Percentiles rank a stretch among this genome's conserved stretches.
phyloP scores from a whole-genome alignment of 2,329 filamentous ascomycete species.

The Fonsecaea monophora region DNA sequence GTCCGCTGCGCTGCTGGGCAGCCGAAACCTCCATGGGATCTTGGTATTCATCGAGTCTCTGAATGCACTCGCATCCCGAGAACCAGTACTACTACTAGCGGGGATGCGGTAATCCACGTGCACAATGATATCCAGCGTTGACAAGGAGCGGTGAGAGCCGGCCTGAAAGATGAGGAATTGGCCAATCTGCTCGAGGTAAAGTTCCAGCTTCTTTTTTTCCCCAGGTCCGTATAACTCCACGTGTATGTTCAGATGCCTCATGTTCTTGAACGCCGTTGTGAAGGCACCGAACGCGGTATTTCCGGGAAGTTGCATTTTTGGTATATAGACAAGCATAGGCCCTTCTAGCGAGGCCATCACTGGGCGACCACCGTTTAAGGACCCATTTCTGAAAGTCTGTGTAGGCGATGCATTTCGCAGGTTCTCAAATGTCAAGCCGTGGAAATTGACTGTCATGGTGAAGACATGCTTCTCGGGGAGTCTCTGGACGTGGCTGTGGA shows the following conservation, averaged over 20 bases:
- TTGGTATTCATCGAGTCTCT: too few relatives aligned
- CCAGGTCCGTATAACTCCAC: neutral
- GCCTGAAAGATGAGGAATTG: neutral
- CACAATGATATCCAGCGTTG: neutral
- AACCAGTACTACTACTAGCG: neutral
- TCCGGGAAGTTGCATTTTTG: neutral
- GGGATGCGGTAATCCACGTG: neutral
- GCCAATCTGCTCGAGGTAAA: neutral
- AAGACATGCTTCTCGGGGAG: neutral
- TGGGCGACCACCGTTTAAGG: neutral
- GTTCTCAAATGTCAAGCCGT: slow-evolving; percentile 7
- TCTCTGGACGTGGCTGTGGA: neutral
- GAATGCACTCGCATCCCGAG: too few relatives aligned
- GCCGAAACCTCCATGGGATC: too few relatives aligned
- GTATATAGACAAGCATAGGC: neutral
- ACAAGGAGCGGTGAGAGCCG: neutral
- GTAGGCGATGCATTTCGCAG: neutral
- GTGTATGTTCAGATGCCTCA: neutral
- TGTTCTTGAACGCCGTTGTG: neutral
- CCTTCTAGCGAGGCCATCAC: neutral
- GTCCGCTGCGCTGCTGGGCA: too few relatives aligned
- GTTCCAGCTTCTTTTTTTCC: neutral
- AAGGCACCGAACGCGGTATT: slow-evolving; percentile 2
- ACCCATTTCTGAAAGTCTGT: neutral
- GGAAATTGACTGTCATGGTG: neutral